Evolutionary conservation across 345 rosid species (phyloP).

Genomic region (Eucalyptus coolabah): DNA sequence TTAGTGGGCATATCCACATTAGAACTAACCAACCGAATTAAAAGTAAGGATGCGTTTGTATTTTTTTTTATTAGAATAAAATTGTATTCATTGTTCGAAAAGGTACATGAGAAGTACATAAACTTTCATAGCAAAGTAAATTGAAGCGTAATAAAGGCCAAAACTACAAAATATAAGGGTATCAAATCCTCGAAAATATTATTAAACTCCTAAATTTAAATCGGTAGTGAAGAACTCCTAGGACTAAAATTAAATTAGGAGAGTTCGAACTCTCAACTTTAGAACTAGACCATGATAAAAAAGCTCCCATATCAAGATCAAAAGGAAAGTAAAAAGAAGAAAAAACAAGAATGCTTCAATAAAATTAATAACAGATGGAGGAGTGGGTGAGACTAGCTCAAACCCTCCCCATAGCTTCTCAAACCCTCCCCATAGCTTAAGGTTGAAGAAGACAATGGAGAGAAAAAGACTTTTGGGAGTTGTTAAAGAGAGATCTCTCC

Average conservation of each 20-base stretch:
- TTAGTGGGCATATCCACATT: neutral
- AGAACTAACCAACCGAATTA: neutral
- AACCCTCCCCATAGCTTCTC: rapidly evolving
- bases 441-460: too few species aligned
- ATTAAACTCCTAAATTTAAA: neutral
- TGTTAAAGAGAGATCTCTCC: neutral
- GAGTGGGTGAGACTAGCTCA: neutral
- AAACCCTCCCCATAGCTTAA: rapidly evolving
- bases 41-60: neutral
- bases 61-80: too few species aligned
- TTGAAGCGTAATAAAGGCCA: rapidly evolving
- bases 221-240: neutral
- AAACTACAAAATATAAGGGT: neutral
- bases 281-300: too few species aligned
- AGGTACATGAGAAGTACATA: too few species aligned
- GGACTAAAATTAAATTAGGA: neutral
- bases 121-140: rapidly evolving
- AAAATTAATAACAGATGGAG: neutral
- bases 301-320: neutral
- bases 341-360: rapidly evolving
- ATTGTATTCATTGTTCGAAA: neutral
- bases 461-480: neutral
- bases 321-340: too few species aligned
- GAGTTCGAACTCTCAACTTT: neutral
- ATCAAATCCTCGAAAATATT: neutral